Percentiles rank a stretch among this genome's conserved stretches.
Conservation (phyloP, 2,329 filamentous ascomycete species). For the Sordariomycetes sp. region DNA sequence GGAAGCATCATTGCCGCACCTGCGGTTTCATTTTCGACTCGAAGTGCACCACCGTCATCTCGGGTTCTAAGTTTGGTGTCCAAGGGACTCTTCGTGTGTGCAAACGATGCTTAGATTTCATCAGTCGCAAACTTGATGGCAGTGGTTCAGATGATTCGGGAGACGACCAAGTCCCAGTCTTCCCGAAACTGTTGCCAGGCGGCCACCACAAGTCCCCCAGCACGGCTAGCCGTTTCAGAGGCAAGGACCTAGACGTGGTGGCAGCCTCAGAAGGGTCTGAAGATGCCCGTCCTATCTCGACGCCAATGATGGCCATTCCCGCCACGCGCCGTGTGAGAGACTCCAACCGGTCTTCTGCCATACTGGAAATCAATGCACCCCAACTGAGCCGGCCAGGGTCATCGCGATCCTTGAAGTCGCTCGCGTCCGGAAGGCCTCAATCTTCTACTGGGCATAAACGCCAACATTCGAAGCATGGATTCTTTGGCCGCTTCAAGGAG, state of each 20-base stretch:
- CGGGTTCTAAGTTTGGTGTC: conserved; percentile 81
- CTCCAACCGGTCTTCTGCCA: conserved; percentile 67
- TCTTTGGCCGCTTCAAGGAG: conserved; percentile 66
- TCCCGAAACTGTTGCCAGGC: conserved; percentile 49
- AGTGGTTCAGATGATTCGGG: conserved; percentile 82
- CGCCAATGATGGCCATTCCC: conserved; percentile 61
- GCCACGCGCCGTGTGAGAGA: conserved; percentile 59
- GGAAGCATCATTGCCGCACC: conserved; percentile 92
- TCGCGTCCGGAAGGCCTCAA: conserved; percentile 59
- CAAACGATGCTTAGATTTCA: conserved; percentile 84
- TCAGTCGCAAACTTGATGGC: conserved; percentile 81
- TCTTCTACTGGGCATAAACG: conserved; percentile 70
- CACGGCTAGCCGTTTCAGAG: conserved; percentile 17
- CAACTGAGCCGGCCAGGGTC: conserved; percentile 87
- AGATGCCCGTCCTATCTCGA: conserved; percentile 46
- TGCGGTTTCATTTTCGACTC: conserved; percentile 99
- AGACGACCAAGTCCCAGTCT: conserved; percentile 63
- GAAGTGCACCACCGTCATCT: conserved; percentile 88
- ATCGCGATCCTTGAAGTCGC: conserved; percentile 76
- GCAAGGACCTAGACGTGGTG: conserved; percentile 29
- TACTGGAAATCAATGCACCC: conserved; percentile 82
- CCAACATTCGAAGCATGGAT: conserved; percentile 80
- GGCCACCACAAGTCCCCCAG: conserved; percentile 33
- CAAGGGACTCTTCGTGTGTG: conserved; percentile 79
- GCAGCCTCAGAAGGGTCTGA: conserved; percentile 31